These are phyloP conservation scores for Litsea cubeba DNA, from an alignment of 164 flowering plant species.

Conservation along the genomic window DNA sequence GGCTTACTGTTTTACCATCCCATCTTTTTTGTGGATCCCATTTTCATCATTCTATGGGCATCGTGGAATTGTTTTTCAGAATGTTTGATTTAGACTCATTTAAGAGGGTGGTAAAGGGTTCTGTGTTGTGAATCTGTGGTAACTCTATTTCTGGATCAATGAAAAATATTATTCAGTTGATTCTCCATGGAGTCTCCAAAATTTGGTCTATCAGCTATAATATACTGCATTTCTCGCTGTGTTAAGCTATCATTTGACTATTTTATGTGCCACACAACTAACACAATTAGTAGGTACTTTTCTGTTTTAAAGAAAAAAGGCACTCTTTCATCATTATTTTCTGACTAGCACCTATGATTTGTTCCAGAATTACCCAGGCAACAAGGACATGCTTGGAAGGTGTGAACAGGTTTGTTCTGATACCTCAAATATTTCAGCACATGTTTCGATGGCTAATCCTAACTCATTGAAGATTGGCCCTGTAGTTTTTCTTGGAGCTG, in stretches of 20 bases:
- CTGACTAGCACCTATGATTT: slow-evolving; percentile 11
- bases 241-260: background rate
- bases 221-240: background rate
- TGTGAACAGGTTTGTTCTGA: slow-evolving; percentile 78
- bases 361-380: slow-evolving; percentile 74
- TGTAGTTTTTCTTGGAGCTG: slow-evolving; percentile 93
- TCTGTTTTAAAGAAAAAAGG: background rate
- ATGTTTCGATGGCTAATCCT: slow-evolving; percentile 7
- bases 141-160: background rate
- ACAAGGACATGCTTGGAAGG: slow-evolving; percentile 87
- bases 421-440: background rate
- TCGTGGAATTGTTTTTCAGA: background rate
- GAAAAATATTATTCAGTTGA: background rate
- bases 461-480: slow-evolving; percentile 9
- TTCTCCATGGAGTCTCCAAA: background rate
- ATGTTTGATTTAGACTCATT: background rate
- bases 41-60: background rate
- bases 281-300: background rate
- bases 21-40: background rate
- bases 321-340: background rate
- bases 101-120: background rate
- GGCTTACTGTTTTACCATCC: background rate
- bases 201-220: background rate
- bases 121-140: background rate
- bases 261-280: background rate